Evolutionary conservation across 169 alveolate species (phyloP), one percentile per base, ranked within the genome.

Genomic region (Eimeria falciformis): DNA sequence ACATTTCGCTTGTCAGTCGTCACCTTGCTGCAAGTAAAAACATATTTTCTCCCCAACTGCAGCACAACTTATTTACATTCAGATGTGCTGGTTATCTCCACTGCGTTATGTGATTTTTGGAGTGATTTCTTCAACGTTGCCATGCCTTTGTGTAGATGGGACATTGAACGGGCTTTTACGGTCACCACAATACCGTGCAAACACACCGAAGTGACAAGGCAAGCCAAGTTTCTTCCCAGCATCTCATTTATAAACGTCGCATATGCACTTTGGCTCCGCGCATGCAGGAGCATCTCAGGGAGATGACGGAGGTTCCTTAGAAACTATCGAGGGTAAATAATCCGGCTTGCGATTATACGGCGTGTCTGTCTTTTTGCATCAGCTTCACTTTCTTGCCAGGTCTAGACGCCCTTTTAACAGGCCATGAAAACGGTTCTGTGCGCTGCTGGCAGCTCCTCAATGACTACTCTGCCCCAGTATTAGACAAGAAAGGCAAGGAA

Each of bases 391-490:
- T 53, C 58, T 25, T 81, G 50, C 9, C 89, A 18, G 89, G 89
- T 23, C 25, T 81, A 25, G 89, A 81, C 6, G 89, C 65, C 55
- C 89, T 81, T 45, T 17, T 81, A 45, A 81, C 89, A 17, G 89
- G 89, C 56, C 89, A 81, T 81, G 89, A 81, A 55, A 65, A 81
- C n/a, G 89, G 89, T 6, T 81, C 89, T 12, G 89, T 81, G 23
- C 77, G 77, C 18, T 81, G n/a, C 40, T 81, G 89, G 89, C 89
- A 33, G 23, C 89, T 81, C 6, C 89, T 75, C 33, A 81, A 75
- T 56, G 73, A 81, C 37, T 53, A n/a, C 50, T 55, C 89, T 33
- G 21, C 75, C 27, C 89, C 89, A 5, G 75, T 81, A 27, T 18
- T 81, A 53, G 89, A 81, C 37, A 53, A 29, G 33, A 81, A 81